These are phyloP conservation scores for Vigna hirtella DNA, from an alignment of 306 rosid species.

Conservation along the genomic window DNA sequence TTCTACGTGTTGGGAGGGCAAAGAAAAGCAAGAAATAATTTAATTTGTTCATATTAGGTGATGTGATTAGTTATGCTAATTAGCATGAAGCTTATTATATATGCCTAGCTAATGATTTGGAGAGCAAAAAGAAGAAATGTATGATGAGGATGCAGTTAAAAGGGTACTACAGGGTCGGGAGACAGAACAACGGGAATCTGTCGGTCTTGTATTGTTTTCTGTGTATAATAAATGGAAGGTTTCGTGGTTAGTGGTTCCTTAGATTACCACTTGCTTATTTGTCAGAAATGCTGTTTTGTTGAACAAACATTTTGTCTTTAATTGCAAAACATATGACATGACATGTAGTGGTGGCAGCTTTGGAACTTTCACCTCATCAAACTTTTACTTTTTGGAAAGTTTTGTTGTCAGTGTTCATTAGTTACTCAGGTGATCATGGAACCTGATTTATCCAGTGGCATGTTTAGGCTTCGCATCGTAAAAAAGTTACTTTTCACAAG, in stretches of 20 bases:
- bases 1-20: slow-evolving; percentile 63
- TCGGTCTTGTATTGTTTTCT: neutral
- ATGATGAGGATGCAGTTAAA: slow-evolving; percentile 31
- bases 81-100: slow-evolving; percentile 15
- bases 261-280: slow-evolving; percentile 35
- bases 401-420: slow-evolving; percentile 22
- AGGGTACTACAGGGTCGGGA: slow-evolving; percentile 46
- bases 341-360: neutral
- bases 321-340: slow-evolving; percentile 12
- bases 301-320: slow-evolving; percentile 39
- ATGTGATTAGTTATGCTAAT: neutral
- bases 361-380: neutral
- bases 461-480: neutral
- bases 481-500: too few species aligned
- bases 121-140: neutral
- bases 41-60: slow-evolving; percentile 8
- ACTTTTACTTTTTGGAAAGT: neutral
- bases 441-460: neutral
- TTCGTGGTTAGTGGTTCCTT: slow-evolving; percentile 32
- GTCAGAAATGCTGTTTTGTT: slow-evolving; percentile 34
- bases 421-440: slow-evolving; percentile 40
- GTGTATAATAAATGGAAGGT: slow-evolving; percentile 26
- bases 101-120: slow-evolving; percentile 12
- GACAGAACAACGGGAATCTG: slow-evolving; percentile 43
- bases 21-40: slow-evolving; percentile 64